phyloP scores from a whole-genome alignment of 176 grass and related monocot species.

The Ampelocalamus luodianensis region DNA sequence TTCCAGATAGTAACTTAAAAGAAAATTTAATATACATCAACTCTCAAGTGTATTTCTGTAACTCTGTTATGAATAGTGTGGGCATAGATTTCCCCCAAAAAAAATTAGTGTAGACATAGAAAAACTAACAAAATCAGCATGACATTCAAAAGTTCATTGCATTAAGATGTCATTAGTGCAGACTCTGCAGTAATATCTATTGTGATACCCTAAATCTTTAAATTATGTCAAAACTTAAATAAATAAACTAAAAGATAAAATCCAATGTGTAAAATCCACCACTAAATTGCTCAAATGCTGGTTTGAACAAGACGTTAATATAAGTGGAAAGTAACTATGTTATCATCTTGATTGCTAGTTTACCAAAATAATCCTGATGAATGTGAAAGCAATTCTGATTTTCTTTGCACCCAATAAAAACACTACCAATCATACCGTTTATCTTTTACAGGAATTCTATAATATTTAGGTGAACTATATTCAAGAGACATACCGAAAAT shows the following conservation, averaged over 20 bases:
- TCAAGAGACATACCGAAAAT: conserved; percentile 71
- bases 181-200: neutral
- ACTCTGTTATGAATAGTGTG: neutral
- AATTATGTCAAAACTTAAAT: neutral
- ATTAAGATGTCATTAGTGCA: neutral
- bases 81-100: neutral
- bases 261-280: neutral
- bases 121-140: conserved; percentile 8
- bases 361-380: conserved; percentile 11
- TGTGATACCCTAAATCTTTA: neutral
- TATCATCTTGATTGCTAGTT: conserved; percentile 32
- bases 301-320: conserved; percentile 6
- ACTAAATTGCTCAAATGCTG: conserved; percentile 11
- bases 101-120: neutral
- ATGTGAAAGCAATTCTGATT: conserved; percentile 20
- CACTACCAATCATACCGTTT: neutral
- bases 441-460: neutral
- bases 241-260: neutral
- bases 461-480: conserved; percentile 18
- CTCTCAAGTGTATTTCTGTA: neutral
- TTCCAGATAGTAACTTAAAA: conserved; percentile 24
- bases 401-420: conserved; percentile 16
- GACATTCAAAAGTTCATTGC: neutral
- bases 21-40: conserved; percentile 31
- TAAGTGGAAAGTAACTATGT: neutral